Conservation (phyloP, 2,329 filamentous ascomycete species). For the Aquanectria penicillioides region DNA sequence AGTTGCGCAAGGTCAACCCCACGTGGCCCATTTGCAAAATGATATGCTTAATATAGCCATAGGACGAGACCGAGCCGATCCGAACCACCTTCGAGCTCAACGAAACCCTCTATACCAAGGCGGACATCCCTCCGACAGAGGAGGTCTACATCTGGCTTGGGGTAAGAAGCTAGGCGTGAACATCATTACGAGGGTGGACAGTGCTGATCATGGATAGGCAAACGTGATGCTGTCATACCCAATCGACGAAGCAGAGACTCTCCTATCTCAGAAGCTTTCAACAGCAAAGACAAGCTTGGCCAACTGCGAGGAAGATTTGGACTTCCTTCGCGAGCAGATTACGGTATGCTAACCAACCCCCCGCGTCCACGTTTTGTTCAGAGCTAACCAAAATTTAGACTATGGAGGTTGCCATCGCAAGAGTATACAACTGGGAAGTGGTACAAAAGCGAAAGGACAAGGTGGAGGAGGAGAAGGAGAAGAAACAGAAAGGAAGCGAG, state of each 20-base stretch:
- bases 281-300: conserved; percentile 81
- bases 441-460: conserved; percentile 95
- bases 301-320: conserved; percentile 96
- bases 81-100: conserved; percentile 97
- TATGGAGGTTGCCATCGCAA: conserved; percentile 93
- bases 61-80: conserved; percentile 73
- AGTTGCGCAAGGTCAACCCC: conserved; percentile 71
- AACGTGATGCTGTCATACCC: conserved; percentile 99
- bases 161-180: conserved; percentile 57
- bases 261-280: conserved; percentile 80
- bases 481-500: conserved; percentile 53
- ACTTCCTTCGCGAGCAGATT: conserved; percentile 95
- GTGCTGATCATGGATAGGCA: conserved; percentile 63
- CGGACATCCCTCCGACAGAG: conserved; percentile 81
- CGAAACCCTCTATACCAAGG: conserved; percentile 93
- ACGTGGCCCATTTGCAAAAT: neutral
- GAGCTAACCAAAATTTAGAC: conserved; percentile 66
- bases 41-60: conserved; percentile 32
- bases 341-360: conserved; percentile 69
- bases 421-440: conserved; percentile 99
- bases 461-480: conserved; percentile 64
- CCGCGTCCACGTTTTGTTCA: neutral
- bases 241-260: conserved; percentile 82
- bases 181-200: neutral
- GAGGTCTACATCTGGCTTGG: conserved; percentile 99